Evolutionary conservation across 768 basidiomycete genomes (phyloP).

Genomic region (Sporobolomyces pararoseus): DNA sequence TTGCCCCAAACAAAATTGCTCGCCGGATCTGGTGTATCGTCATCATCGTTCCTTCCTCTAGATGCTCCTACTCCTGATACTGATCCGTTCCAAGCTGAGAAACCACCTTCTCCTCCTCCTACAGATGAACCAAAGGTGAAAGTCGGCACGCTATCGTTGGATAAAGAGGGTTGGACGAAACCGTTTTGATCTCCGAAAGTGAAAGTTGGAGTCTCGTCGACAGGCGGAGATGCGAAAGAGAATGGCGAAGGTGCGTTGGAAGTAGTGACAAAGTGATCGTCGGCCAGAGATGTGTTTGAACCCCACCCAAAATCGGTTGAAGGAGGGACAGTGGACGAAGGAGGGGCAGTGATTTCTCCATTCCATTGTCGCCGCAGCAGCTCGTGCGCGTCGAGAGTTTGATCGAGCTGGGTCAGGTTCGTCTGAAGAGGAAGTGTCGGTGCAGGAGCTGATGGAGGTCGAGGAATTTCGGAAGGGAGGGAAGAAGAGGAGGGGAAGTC

Average conservation of each 20-base stretch:
- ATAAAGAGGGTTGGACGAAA: constrained; percentile 14
- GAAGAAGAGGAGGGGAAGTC: neutral
- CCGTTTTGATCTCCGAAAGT: constrained; percentile 29
- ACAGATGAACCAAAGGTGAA: constrained; percentile 25
- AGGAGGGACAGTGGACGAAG: neutral
- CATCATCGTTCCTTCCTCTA: neutral
- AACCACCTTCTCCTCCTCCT: constrained; percentile 9
- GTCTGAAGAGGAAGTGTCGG: constrained; percentile 2
- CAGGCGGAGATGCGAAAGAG: constrained; percentile 13
- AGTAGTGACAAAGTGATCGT: constrained; percentile 19
- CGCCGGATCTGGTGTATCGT: constrained; percentile 18
- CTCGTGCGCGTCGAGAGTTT: constrained; percentile 35
- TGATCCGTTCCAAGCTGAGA: neutral
- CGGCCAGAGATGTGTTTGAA: constrained; percentile 10
- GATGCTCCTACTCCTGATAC: too few species aligned
- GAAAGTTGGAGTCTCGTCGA: constrained; percentile 21
- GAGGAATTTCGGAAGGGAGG: neutral
- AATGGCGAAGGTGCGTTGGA: neutral
- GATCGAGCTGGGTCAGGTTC: constrained; percentile 37
- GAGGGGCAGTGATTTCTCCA: neutral
- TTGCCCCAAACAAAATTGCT: constrained; percentile 24
- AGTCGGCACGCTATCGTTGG: neutral
- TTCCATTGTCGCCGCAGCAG: constrained; percentile 38
- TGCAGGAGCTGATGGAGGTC: constrained; percentile 21
- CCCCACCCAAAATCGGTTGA: constrained; percentile 14